phyloP scores from a whole-genome alignment of 2,329 filamentous ascomycete species.

The Pyricularia sp. region DNA sequence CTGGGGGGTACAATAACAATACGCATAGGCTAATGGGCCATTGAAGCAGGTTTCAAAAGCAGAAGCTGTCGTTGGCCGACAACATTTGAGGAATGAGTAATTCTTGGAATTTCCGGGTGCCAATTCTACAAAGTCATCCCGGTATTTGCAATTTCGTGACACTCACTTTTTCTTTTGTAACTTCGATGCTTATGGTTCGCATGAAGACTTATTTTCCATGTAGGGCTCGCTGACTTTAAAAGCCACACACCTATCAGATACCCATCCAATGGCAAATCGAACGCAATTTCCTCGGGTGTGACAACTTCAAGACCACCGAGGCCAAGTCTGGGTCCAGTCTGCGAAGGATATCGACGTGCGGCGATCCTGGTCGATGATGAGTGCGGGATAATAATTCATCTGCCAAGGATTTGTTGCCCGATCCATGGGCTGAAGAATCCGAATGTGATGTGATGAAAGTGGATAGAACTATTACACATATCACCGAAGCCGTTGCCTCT shows the following conservation, averaged over 20 bases:
- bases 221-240: neutral
- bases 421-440: neutral
- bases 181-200: neutral
- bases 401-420: neutral
- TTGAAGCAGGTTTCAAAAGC: neutral
- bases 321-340: neutral
- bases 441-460: neutral
- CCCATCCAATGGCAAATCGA: neutral
- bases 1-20: too few relatives aligned
- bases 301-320: neutral
- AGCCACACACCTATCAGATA: neutral
- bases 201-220: neutral
- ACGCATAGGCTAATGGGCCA: neutral
- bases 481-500: neutral
- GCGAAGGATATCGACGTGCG: neutral
- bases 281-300: neutral
- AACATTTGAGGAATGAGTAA: neutral
- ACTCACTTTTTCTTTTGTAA: too few relatives aligned
- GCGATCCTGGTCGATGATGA: neutral
- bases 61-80: neutral
- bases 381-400: neutral
- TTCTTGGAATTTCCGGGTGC: neutral
- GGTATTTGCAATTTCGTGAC: too few relatives aligned
- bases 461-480: neutral
- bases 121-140: too few relatives aligned